Conservation (phyloP, 2,329 filamentous ascomycete genomes). For the Orbilia blumenaviensis region DNA sequence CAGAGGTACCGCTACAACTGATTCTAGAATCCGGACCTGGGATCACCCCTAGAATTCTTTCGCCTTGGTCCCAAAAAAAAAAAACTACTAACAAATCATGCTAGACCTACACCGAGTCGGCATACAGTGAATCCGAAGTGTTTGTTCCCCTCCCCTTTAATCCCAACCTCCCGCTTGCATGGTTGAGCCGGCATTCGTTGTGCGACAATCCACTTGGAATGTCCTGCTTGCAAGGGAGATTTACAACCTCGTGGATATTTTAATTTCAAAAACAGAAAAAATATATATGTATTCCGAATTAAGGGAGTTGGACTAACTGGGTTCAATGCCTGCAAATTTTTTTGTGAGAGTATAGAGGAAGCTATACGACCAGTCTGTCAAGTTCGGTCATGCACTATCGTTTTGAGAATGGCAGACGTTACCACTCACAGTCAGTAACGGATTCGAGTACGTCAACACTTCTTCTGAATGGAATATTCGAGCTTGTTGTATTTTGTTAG, state of each 20-base stretch:
- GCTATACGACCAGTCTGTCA: constrained; percentile 32
- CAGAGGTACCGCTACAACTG: background rate
- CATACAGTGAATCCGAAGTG: constrained; percentile 14
- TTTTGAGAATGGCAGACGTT: constrained; percentile 36
- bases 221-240: background rate
- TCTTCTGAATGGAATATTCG: constrained; percentile 16
- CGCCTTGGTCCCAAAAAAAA: background rate
- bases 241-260: background rate
- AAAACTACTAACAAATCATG: constrained; percentile 4
- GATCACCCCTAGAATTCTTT: background rate
- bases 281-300: too few species aligned
- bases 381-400: constrained; percentile 27
- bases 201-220: background rate
- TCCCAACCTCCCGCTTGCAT: background rate
- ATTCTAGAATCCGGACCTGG: too few species aligned
- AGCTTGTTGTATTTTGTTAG: constrained; percentile 16
- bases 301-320: background rate
- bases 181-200: background rate
- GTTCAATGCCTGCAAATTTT: background rate
- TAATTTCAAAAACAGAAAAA: background rate
- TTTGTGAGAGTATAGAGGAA: background rate
- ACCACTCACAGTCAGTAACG: constrained; percentile 13
- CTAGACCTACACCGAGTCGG: constrained; percentile 5
- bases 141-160: constrained; percentile 6
- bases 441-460: constrained; percentile 36